phyloP scores from a whole-genome alignment of 75 land plant species.

The Pinus taeda region DNA sequence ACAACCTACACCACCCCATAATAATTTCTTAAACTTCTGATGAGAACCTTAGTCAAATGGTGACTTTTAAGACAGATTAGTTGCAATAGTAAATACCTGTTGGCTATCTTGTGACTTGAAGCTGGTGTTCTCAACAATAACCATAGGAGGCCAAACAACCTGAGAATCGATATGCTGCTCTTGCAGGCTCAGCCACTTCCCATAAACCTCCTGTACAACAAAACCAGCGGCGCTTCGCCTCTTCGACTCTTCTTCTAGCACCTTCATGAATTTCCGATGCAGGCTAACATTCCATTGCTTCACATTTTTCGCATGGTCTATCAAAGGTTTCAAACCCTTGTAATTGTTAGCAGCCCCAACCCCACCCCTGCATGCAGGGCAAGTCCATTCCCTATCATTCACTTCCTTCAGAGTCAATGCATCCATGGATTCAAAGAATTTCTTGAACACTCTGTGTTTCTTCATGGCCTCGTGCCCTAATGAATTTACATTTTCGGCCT shows the following conservation, averaged over 20 bases:
- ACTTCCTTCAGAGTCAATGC: constrained; percentile 18
- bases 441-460: constrained; percentile 30
- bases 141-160: constrained; percentile 50
- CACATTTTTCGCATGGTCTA: constrained; percentile 34
- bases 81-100: no score
- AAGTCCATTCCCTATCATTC: constrained; percentile 38
- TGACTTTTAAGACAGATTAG: no score
- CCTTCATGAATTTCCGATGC: constrained; percentile 26
- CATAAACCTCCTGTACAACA: constrained; percentile 12
- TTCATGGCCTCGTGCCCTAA: constrained; percentile 23
- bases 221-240: constrained; percentile 18
- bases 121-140: constrained; percentile 31
- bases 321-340: constrained; percentile 31
- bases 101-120: no score
- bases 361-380: constrained; percentile 46
- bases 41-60: no score
- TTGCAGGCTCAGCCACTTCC: constrained; percentile 33
- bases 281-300: constrained; percentile 22
- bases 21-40: no score
- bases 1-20: no score
- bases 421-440: constrained; percentile 32
- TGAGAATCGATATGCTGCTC: constrained; percentile 1
- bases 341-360: constrained; percentile 38
- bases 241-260: constrained; percentile 34
- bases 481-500: constrained; percentile 5